Percentiles rank a stretch among this genome's conserved stretches.
Conservation (phyloP, 768 basidiomycete species). For the Pulveroboletus sp. region DNA sequence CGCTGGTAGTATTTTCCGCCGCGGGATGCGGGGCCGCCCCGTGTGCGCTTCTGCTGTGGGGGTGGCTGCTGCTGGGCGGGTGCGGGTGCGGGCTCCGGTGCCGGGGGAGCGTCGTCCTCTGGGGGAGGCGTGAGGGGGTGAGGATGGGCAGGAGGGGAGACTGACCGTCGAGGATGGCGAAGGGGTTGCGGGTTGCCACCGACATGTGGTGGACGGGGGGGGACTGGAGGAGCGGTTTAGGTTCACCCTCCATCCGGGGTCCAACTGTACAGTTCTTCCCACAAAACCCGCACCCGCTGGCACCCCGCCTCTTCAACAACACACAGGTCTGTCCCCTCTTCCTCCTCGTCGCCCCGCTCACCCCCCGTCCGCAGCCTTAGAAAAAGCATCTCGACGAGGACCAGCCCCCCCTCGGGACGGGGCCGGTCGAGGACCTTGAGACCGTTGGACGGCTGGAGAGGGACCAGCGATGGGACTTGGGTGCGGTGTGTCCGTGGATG, state of each 20-base stretch:
- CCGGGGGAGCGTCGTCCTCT: constrained; percentile 46
- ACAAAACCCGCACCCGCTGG: constrained; percentile 22
- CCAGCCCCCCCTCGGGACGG: constrained; percentile 67
- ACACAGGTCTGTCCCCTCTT: constrained; percentile 41
- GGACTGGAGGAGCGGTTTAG: not conserved
- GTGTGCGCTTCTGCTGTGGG: constrained; percentile 41
- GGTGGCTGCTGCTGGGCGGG: constrained; percentile 23
- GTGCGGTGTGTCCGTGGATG: constrained; percentile 63
- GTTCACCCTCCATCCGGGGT: constrained; percentile 36
- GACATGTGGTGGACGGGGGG: constrained; percentile 51
- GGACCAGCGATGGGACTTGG: constrained; percentile 80
- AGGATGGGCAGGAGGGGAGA: constrained; percentile 13
- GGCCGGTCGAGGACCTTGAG: constrained; percentile 81
- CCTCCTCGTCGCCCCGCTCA: not conserved
- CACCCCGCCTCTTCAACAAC: constrained; percentile 21
- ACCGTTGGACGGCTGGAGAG: constrained; percentile 86
- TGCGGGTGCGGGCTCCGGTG: constrained; percentile 38
- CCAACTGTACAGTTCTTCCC: constrained; percentile 41
- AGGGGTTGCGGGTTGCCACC: constrained; percentile 87
- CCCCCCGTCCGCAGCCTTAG: constrained; percentile 42
- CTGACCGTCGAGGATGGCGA: constrained; percentile 76
- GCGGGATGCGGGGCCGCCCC: constrained; percentile 58
- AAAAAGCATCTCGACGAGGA: constrained; percentile 91
- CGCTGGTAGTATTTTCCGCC: constrained; percentile 68
- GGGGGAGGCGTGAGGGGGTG: constrained; percentile 9